These are phyloP conservation scores for Fusarium sp. DNA, from an alignment of 2,329 filamentous ascomycete genomes.

Conservation along the genomic window DNA sequence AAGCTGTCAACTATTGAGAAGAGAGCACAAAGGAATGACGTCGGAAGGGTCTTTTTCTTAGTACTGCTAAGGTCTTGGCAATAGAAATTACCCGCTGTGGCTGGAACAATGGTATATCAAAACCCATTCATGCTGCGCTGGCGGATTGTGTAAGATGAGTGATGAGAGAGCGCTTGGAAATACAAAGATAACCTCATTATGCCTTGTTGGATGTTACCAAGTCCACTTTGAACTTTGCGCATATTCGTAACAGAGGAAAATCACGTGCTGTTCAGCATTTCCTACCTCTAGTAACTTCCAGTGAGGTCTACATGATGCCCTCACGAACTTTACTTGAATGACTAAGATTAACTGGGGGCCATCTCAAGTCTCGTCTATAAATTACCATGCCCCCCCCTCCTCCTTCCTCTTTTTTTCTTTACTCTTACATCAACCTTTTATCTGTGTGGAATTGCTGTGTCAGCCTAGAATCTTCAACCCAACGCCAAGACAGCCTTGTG, in stretches of 20 bases:
- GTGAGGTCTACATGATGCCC: background rate
- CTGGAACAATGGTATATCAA: conserved; percentile 9
- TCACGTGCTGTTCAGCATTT: background rate
- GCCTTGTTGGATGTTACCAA: background rate
- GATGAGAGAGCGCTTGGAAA: background rate
- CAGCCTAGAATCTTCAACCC: background rate
- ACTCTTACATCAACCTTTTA: background rate
- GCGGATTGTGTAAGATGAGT: no score
- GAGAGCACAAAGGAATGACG: conserved; percentile 14
- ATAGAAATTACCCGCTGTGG: conserved; percentile 14
- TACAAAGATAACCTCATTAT: background rate
- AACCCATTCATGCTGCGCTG: no score
- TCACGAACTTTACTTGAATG: background rate
- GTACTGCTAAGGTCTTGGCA: conserved; percentile 8
- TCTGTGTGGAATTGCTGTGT: background rate
- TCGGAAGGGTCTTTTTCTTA: conserved; percentile 10
- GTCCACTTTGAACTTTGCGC: background rate
- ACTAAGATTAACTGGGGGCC: background rate
- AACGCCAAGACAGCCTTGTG: background rate
- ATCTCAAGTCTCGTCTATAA: background rate
- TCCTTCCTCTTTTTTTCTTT: background rate
- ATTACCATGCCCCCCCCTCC: background rate
- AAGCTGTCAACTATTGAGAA: background rate
- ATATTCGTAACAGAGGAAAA: background rate
- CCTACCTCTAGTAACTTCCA: no score